A percentile compares a stretch with the other conserved stretches of the same genome.
Evolutionary conservation across 2,329 filamentous ascomycete genomes (phyloP).

Genomic region (Rhynchosporium secalis): DNA sequence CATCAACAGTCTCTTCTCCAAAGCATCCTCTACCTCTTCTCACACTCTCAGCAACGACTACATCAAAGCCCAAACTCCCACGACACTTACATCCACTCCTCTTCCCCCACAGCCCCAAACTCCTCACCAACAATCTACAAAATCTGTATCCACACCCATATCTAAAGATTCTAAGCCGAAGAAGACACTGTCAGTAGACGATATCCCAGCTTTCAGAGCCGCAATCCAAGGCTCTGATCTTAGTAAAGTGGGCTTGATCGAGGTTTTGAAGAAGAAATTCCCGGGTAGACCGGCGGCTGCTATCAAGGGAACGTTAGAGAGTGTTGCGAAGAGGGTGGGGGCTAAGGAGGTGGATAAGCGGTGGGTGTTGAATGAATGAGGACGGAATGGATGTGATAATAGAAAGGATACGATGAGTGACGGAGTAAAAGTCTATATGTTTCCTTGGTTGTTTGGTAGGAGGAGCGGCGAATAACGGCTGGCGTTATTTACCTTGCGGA

Average conservation of each 20-base stretch:
- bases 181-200: constrained; percentile 32
- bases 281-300: constrained; percentile 68
- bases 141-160: constrained; percentile 7
- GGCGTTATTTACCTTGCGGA: background rate
- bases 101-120: constrained; percentile 5
- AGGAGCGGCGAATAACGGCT: background rate
- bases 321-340: constrained; percentile 57
- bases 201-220: constrained; percentile 56
- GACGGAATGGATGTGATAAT: background rate
- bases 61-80: too few species aligned
- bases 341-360: constrained; percentile 47
- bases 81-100: background rate
- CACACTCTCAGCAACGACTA: constrained; percentile 8
- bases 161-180: constrained; percentile 31
- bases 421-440: background rate
- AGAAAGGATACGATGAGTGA: background rate
- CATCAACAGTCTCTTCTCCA: constrained; percentile 21
- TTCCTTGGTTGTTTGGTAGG: background rate
- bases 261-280: constrained; percentile 74
- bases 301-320: constrained; percentile 69
- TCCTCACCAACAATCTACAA: background rate
- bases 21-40: constrained; percentile 13
- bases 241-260: constrained; percentile 72
- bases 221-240: constrained; percentile 70
- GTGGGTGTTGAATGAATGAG: constrained; percentile 28